These are phyloP conservation scores for Cladochytrium replicatum DNA, from an alignment of 192 early-diverging fungal species.

Conservation along the genomic window DNA sequence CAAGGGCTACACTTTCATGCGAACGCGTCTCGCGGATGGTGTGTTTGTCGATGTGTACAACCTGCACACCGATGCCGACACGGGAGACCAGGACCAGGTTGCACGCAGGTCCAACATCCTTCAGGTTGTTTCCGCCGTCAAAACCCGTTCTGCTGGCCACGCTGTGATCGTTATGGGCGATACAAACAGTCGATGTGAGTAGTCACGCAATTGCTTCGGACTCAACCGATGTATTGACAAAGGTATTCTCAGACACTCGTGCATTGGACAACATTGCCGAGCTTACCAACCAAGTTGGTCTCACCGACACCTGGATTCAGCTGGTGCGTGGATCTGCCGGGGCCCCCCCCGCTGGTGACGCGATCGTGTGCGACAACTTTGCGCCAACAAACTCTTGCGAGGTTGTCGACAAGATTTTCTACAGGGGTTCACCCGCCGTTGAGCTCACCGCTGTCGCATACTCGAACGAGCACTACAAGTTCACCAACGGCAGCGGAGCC, in stretches of 20 bases:
- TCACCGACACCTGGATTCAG: conserved; percentile 16
- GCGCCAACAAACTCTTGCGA: neutral
- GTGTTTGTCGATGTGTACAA: conserved; percentile 12
- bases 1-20: conserved; percentile 15
- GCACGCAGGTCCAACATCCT: conserved; percentile 9
- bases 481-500: conserved; percentile 2
- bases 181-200: conserved; percentile 17
- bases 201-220: too few relatives aligned
- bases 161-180: conserved; percentile 17
- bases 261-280: conserved; percentile 7
- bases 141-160: conserved; percentile 2
- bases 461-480: neutral
- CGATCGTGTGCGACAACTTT: neutral
- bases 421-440: conserved; percentile 1
- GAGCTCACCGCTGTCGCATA: conserved; percentile 2
- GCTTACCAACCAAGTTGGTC: neutral
- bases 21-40: neutral
- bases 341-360: neutral
- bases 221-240: too few relatives aligned
- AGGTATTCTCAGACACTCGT: too few relatives aligned
- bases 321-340: neutral
- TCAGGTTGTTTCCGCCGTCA: conserved; percentile 6
- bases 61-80: conserved; percentile 15
- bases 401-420: conserved; percentile 14
- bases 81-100: neutral